Conservation (phyloP, 2,329 filamentous ascomycete genomes). For the Pseudogymnoascus sp. region DNA sequence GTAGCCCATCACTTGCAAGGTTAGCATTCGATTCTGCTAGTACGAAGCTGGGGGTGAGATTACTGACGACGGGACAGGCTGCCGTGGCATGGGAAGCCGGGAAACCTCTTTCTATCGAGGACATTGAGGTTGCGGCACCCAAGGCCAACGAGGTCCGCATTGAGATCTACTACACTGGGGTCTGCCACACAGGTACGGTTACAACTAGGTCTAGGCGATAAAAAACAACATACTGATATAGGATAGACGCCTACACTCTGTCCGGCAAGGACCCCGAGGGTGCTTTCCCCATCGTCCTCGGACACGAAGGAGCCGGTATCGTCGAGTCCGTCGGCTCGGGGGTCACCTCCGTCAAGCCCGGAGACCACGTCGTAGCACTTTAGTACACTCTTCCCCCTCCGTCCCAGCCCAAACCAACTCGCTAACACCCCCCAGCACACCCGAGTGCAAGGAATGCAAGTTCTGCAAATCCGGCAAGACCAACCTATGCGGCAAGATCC, state of each 20-base stretch:
- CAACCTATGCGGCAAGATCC: slow-evolving; percentile 98
- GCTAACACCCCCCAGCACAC: slow-evolving; percentile 55
- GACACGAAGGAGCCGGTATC: slow-evolving; percentile 85
- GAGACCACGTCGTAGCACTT: slow-evolving; percentile 83
- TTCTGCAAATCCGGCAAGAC: slow-evolving; percentile 99
- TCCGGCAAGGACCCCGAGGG: slow-evolving; percentile 97
- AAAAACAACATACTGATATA: background rate
- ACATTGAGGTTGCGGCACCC: slow-evolving; percentile 84
- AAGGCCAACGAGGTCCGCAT: slow-evolving; percentile 93
- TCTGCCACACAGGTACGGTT: slow-evolving; percentile 84
- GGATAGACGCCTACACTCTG: slow-evolving; percentile 78
- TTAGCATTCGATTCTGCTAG: slow-evolving; percentile 24
- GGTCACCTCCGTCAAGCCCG: slow-evolving; percentile 87
- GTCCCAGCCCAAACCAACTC: slow-evolving; percentile 11
- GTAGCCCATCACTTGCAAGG: slow-evolving; percentile 88
- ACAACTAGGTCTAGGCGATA: slow-evolving; percentile 18
- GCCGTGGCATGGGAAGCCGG: slow-evolving; percentile 96
- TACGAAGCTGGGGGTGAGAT: background rate
- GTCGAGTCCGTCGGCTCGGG: slow-evolving; percentile 92
- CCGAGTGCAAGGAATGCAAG: slow-evolving; percentile 96
- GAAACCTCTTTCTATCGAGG: slow-evolving; percentile 81
- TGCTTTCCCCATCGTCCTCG: slow-evolving; percentile 80
- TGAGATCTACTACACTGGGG: slow-evolving; percentile 93
- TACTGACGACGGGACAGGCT: slow-evolving; percentile 40
- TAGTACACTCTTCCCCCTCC: slow-evolving; percentile 50